A percentile compares a stretch with the other conserved stretches of the same genome.
These are phyloP conservation scores for Pseudozyma hubeiensis DNA, from an alignment of 1,284 basidiomycete species.

Conservation along the genomic window DNA sequence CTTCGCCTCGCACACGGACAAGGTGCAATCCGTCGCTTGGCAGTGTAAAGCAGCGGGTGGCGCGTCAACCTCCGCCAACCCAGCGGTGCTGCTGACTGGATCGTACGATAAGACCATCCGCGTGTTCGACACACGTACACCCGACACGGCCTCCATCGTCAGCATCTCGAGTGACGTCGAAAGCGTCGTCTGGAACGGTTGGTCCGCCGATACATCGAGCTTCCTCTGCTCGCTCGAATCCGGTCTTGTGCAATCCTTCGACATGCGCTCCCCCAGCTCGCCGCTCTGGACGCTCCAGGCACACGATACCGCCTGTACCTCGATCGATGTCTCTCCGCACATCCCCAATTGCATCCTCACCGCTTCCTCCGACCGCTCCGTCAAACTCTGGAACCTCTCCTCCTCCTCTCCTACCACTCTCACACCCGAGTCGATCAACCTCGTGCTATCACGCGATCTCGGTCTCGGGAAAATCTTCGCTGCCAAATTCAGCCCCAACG, in stretches of 20 bases:
- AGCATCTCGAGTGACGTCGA: slow-evolving; percentile 90
- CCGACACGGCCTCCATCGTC: slow-evolving; percentile 80
- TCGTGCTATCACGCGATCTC: slow-evolving; percentile 90
- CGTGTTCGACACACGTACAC: slow-evolving; percentile 90
- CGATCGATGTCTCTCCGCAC: slow-evolving; percentile 90
- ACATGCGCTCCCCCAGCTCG: slow-evolving; percentile 78
- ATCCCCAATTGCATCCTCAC: slow-evolving; percentile 91
- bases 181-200: slow-evolving; percentile 94
- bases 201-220: slow-evolving; percentile 80
- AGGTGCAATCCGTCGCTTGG: slow-evolving; percentile 98
- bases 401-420: slow-evolving; percentile 60
- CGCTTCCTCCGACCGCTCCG: slow-evolving; percentile 88
- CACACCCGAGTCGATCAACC: slow-evolving; percentile 74
- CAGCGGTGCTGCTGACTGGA: slow-evolving; percentile 88
- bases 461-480: slow-evolving; percentile 97
- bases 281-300: slow-evolving; percentile 88
- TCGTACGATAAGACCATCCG: slow-evolving; percentile 93
- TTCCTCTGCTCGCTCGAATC: slow-evolving; percentile 80
- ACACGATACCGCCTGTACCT: slow-evolving; percentile 92
- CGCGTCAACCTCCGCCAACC: slow-evolving; percentile 71
- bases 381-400: slow-evolving; percentile 86
- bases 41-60: slow-evolving; percentile 71
- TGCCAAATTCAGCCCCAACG: slow-evolving; percentile 88
- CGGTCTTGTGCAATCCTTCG: slow-evolving; percentile 78
- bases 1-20: slow-evolving; percentile 87